A percentile compares a stretch with the other conserved stretches of the same genome.
These are phyloP conservation scores for Naegleria fowleri DNA, from an alignment of 208 protist genomes.

Conservation along the genomic window DNA sequence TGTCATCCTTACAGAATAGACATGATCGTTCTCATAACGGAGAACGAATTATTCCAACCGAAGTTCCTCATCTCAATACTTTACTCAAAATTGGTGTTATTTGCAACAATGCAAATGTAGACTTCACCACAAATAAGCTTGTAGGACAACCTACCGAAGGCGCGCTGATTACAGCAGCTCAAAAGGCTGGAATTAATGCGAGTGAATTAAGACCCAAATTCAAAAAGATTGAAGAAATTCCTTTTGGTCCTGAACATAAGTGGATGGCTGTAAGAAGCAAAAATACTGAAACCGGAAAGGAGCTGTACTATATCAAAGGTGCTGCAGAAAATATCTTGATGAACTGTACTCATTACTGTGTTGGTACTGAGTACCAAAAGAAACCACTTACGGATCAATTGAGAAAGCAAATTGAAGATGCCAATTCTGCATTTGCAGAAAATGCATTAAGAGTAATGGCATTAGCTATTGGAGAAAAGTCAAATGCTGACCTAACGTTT, in stretches of 20 bases:
- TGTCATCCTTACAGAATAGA: neutral
- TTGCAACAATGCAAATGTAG: conserved; percentile 43
- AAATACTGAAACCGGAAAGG: neutral
- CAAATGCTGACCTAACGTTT: conserved; percentile 66
- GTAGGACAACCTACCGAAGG: conserved; percentile 46
- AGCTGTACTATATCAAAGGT: conserved; percentile 75
- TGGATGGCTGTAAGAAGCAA: conserved; percentile 8
- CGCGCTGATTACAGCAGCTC: conserved; percentile 34
- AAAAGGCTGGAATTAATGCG: conserved; percentile 31
- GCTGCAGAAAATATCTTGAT: conserved; percentile 76
- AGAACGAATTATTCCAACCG: neutral
- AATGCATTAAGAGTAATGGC: conserved; percentile 38
- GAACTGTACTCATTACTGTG: conserved; percentile 57
- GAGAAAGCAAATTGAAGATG: neutral
- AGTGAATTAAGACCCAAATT: neutral
- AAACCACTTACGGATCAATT: neutral
- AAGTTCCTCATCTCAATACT: neutral
- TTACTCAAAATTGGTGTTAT: conserved; percentile 26
- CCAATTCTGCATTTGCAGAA: conserved; percentile 22
- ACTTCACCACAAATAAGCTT: neutral
- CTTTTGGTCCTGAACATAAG: neutral
- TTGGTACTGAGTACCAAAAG: neutral
- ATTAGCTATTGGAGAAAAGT: conserved; percentile 46
- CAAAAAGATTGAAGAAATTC: conserved; percentile 11
- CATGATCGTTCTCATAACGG: neutral